Evolutionary conservation across 2,329 filamentous ascomycete species (phyloP), one percentile per base, ranked within the genome.

Genomic region (Fusarium pseudograminearum): DNA sequence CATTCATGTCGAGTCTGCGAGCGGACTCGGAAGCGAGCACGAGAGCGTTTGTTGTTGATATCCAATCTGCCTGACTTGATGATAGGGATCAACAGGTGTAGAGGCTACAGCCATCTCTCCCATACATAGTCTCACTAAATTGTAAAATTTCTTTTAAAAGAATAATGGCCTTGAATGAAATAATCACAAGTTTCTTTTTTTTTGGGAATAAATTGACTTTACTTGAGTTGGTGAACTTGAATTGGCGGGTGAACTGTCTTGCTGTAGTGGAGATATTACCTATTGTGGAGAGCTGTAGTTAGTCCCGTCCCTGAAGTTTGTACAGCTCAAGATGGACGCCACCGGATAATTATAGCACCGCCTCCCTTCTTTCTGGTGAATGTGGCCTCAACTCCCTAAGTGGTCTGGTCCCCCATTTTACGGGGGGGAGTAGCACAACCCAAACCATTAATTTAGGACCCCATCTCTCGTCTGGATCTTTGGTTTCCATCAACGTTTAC

Each of bases 311-410:
- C 20, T 26, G 24, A 10, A 28, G 9, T 22, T 22, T 28, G 41
- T 10, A 36, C 22, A 34, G 53, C 53, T 56, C 24, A 30, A 33
- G 24, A 20, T 57, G 16, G 22, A 61, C 53, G 61, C 67, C 47
- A 41, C 28, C 79, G 79, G 79, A 80, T 66, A 73, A 80, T 77
- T 55, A 63, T 79, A 80, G 57, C 40, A 58, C 77, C 78, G 78
- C 51, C 59, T 69, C 65, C 69, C 59, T 67, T 64, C 66, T 76
- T 80, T 80, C 76, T 79, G 74, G 80, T 70, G 80, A 81, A 81
- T 78, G 80, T 82, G 80, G 80, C 80, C 80, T 82, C 77, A 81
- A 81, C 78, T 80, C 73, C 69, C 65, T 65, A 38, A 53, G 36
- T 50, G 63, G 47, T 30, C 48, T 46, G 36, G 40, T 52, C 53